phyloP scores from a whole-genome alignment of 306 rosid species.

The Gillenia trifoliata region DNA sequence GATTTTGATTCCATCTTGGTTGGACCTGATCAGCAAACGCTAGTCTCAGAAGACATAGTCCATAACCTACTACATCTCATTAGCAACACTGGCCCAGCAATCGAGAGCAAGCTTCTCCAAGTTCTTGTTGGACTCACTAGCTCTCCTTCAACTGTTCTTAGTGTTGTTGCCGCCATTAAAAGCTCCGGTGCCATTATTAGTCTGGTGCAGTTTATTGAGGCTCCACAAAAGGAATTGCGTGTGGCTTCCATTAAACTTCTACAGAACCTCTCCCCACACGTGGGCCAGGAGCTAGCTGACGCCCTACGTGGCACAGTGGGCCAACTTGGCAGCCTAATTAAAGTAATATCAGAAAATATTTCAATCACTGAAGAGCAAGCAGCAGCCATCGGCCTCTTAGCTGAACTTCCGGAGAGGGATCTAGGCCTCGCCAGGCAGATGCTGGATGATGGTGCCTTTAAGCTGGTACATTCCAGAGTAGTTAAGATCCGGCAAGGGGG shows the following conservation, averaged over 20 bases:
- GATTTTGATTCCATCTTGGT: constrained; percentile 76
- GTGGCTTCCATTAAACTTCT: constrained; percentile 83
- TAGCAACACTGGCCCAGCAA: constrained; percentile 98
- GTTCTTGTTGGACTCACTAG: constrained; percentile 91
- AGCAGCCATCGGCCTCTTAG: constrained; percentile 84
- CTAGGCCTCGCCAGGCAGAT: constrained; percentile 96
- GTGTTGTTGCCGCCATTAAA: constrained; percentile 81
- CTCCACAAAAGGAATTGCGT: constrained; percentile 87
- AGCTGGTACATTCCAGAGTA: constrained; percentile 52
- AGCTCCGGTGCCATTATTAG: constrained; percentile 98
- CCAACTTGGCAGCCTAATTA: constrained; percentile 82
- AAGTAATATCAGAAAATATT: constrained; percentile 71
- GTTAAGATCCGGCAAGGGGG: constrained; percentile 72
- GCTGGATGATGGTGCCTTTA: constrained; percentile 81
- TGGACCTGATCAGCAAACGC: constrained; percentile 72
- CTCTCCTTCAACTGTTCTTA: constrained; percentile 57
- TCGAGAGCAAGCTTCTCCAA: constrained; percentile 93
- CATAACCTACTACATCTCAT: constrained; percentile 89
- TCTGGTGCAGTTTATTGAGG: constrained; percentile 91
- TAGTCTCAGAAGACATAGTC: constrained; percentile 91
- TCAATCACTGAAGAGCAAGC: constrained; percentile 92
- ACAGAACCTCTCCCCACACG: constrained; percentile 69
- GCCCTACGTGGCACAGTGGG: constrained; percentile 93
- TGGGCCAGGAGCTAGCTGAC: constrained; percentile 96
- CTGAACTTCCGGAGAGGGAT: constrained; percentile 95